Base-by-base conservation (phyloP, 2,329 filamentous ascomycete genomes). In the Neofusicoccum kwambonambiense region DNA sequence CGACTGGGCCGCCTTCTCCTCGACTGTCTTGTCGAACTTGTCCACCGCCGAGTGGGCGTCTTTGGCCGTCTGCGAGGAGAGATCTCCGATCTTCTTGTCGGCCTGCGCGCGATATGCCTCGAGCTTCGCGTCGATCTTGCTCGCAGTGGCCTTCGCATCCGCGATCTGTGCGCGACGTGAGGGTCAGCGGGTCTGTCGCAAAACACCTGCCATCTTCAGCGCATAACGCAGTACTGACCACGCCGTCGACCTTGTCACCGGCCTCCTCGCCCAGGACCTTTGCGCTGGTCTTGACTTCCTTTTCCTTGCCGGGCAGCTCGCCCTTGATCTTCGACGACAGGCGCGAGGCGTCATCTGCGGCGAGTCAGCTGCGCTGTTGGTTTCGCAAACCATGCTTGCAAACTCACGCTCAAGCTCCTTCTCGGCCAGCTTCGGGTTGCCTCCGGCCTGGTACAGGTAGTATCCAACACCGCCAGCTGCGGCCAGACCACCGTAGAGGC, bases 381-480 rank as follows among this genome's bases (percentile, higher is more conserved):
- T 27, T 51, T 42, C 1, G 13, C 15, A 44, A 39, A 52, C 12
- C 45, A 17, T 7, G 17, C 9, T 9, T n/a, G 64, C 52, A 17
- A 27, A 81, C 88, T 51, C 81, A 97, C 94, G 86, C 82, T 97
- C 91, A 70, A 91, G 85, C 78, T 95, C 84, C 83, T 94, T 91
- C 84, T 93, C 87, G n/a, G 93, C 94, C 57, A 86, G 87, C 78
- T 90, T 91, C 60, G 92, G 84, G 77, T 88, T 86, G 65, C 94
- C 93, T 67, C 94, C 94, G 15, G 93, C 90, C 60, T 81, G 84
- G 84, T 96, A 99, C 68, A 98, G 86, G 83, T 98, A 98, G 84
- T 97, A 98, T 49, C 90, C 92, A 65, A 88, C 81, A 69, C 88
- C 90, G 71, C 62, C 62, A 42, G 58, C 58, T 6, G 35, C 45